These are phyloP conservation scores for Thamnidium elegans DNA, from an alignment of 192 early-diverging fungal species.

Conservation along the genomic window DNA sequence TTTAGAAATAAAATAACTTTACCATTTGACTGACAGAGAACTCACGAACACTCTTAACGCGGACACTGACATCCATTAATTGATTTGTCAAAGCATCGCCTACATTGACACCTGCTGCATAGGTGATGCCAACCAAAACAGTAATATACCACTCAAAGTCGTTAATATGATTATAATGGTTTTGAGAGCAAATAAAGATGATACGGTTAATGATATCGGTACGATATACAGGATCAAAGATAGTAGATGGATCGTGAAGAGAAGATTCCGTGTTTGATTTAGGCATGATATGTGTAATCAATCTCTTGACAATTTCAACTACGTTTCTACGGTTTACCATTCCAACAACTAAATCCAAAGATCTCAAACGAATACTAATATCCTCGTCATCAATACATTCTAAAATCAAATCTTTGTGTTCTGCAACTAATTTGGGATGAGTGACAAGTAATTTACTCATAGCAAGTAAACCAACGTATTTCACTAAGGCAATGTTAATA, in stretches of 20 bases:
- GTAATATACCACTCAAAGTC: constrained; percentile 97
- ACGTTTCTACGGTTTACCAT: constrained; percentile 86
- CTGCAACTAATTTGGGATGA: constrained; percentile 79
- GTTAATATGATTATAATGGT: constrained; percentile 79
- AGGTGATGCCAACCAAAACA: constrained; percentile 74
- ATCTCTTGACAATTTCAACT: constrained; percentile 74
- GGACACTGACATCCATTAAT: constrained; percentile 85
- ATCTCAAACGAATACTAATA: constrained; percentile 84
- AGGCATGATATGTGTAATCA: constrained; percentile 77
- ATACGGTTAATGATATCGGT: constrained; percentile 80
- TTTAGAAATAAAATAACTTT: constrained; percentile 9
- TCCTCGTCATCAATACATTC: constrained; percentile 91
- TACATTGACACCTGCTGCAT: constrained; percentile 73
- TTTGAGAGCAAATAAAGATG: constrained; percentile 75
- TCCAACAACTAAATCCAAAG: constrained; percentile 80
- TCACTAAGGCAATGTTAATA: constrained; percentile 48
- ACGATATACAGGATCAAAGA: constrained; percentile 71
- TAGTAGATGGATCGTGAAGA: constrained; percentile 32
- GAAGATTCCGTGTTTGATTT: constrained; percentile 22
- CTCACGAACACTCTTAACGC: constrained; percentile 80
- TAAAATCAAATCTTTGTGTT: constrained; percentile 81
- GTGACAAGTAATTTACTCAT: constrained; percentile 77
- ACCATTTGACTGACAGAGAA: constrained; percentile 77
- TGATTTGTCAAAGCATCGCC: constrained; percentile 67
- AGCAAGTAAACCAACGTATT: constrained; percentile 89